A percentile compares a stretch with the other conserved stretches of the same genome.
These are phyloP conservation scores for Tricholoma saponaceum DNA, from an alignment of 768 basidiomycete genomes.

Conservation along the genomic window DNA sequence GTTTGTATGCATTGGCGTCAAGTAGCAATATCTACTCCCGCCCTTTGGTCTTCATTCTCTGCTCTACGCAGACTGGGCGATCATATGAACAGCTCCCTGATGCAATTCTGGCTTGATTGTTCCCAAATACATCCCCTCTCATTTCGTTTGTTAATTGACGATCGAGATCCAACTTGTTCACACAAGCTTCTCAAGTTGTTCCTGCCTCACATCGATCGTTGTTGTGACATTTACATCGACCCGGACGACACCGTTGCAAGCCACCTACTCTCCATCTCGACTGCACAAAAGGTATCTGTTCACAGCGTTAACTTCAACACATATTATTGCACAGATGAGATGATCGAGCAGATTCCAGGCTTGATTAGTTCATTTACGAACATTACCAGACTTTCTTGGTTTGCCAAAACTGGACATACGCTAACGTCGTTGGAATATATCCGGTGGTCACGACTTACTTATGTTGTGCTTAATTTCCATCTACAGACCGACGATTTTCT, in stretches of 20 bases:
- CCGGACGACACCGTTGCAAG: background rate
- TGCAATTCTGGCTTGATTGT: background rate
- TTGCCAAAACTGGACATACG: no score
- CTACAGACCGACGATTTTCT: background rate
- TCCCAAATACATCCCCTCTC: background rate
- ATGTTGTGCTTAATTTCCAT: background rate
- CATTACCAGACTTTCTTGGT: background rate
- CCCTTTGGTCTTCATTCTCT: slow-evolving; percentile 3
- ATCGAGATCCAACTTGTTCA: background rate
- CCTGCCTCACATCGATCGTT: background rate
- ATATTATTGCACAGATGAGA: background rate
- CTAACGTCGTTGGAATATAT: background rate
- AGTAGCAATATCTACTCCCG: slow-evolving; percentile 5
- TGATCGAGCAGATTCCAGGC: background rate
- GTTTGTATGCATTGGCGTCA: slow-evolving; percentile 5
- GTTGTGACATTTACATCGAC: background rate
- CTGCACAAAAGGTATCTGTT: background rate
- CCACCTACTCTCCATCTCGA: background rate
- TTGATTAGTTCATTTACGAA: background rate
- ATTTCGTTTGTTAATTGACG: background rate
- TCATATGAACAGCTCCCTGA: no score
- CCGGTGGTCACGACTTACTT: background rate
- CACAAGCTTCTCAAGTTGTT: background rate
- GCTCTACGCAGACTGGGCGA: no score
- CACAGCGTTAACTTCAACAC: background rate